Evolutionary conservation across 805 yeast genomes (phyloP).

Genomic region (Hanseniaspora lindneri): DNA sequence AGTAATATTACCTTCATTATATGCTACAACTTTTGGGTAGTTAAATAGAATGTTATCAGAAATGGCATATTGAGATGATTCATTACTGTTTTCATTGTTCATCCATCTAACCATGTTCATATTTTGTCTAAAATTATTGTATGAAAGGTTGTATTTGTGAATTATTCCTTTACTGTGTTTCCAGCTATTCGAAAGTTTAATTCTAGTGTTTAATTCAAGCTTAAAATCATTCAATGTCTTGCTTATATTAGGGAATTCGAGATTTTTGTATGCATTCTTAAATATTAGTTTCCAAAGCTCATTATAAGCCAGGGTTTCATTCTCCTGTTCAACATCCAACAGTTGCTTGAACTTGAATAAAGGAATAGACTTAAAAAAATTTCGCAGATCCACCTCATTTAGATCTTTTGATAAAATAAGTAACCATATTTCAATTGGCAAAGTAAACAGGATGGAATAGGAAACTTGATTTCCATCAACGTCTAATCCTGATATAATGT

Average conservation of each 20-base stretch:
- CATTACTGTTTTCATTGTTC: conserved; percentile 16
- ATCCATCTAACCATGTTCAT: neutral
- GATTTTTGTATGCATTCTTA: conserved; percentile 24
- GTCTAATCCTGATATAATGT: neutral
- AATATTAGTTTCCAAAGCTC: conserved; percentile 35
- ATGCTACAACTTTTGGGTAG: conserved; percentile 29
- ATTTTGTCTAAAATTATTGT: conserved; percentile 17
- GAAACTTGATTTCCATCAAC: neutral
- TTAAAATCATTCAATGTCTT: conserved; percentile 28
- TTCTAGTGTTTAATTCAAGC: conserved; percentile 28
- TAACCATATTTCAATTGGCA: conserved; percentile 14
- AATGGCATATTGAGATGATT: neutral
- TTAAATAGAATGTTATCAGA: conserved; percentile 27
- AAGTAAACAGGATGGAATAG: conserved; percentile 6
- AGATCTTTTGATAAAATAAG: conserved; percentile 7
- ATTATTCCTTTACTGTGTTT: conserved; percentile 28
- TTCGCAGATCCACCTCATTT: conserved; percentile 4
- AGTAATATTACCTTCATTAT: conserved; percentile 29
- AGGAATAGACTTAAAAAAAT: conserved; percentile 14
- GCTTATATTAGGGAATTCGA: conserved; percentile 31
- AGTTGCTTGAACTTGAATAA: conserved; percentile 1
- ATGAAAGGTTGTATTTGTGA: conserved; percentile 26
- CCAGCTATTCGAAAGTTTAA: conserved; percentile 26
- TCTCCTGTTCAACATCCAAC: neutral
- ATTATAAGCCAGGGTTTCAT: conserved; percentile 22